A percentile compares a stretch with the other conserved stretches of the same genome.
phyloP scores from a whole-genome alignment of 495 filamentous ascomycete species.

The Neurospora sp. region DNA sequence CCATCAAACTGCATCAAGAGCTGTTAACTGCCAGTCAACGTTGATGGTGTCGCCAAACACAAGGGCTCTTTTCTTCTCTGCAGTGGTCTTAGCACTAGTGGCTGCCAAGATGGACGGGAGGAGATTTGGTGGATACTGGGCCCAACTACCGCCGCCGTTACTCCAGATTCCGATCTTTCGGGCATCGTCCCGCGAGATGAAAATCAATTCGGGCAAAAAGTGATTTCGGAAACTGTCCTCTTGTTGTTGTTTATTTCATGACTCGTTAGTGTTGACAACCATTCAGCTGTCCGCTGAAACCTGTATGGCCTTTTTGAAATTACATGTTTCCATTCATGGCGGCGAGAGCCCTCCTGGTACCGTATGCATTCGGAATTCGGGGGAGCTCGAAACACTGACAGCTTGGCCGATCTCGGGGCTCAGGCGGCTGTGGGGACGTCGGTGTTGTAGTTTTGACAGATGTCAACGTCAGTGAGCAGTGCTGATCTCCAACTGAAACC shows the following conservation, averaged over 20 bases:
- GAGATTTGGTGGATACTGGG: neutral
- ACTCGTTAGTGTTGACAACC: neutral
- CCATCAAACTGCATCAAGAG: neutral
- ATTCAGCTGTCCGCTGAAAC: neutral
- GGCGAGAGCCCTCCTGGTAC: neutral
- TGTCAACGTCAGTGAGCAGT: neutral
- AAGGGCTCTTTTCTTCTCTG: neutral
- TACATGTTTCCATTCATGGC: neutral
- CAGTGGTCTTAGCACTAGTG: slow-evolving; percentile 1
- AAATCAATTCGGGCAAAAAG: neutral
- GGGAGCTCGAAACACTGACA: slow-evolving; percentile 1
- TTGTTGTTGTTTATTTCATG: neutral
- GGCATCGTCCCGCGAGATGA: neutral
- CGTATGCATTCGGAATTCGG: neutral
- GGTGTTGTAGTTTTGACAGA: neutral
- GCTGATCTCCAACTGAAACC: neutral
- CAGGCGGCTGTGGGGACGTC: neutral
- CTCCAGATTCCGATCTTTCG: neutral
- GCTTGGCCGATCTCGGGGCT: neutral
- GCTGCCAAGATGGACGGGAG: neutral
- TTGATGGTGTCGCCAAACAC: neutral
- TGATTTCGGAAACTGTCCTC: neutral
- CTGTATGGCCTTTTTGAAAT: neutral
- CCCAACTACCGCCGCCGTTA: neutral
- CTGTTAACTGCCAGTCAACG: neutral